Evolutionary conservation across 345 rosid species (phyloP), one percentile per base, ranked within the genome.

Genomic region (Gossypium sturtianum): DNA sequence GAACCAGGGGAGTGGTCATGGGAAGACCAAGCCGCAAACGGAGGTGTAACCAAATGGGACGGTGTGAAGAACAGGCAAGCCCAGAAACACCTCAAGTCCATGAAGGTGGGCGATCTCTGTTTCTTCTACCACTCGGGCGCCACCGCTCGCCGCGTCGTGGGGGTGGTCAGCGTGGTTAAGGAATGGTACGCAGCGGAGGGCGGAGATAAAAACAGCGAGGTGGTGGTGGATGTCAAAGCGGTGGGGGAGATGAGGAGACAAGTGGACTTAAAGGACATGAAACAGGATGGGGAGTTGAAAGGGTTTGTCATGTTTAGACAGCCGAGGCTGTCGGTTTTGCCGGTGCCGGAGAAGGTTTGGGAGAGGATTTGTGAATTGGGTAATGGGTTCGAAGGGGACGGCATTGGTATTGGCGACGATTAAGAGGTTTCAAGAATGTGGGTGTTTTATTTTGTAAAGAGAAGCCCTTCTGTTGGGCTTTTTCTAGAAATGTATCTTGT

Each of bases 1-100:
- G 99, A 95, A 81, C 93, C 98, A 20, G 85, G 91, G 17, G 97
- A 93, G 77, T 95, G 99, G 97, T 92, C 99, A 51, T 95, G 98
- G 98, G 93, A 91, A 17, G 98, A 95, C 79, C 99, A 95, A 75
- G 87, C 82, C 16, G 78, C 90, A 12, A 90, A 91, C 80, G 87
- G 83, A 10, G 93, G 97, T 5, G 23, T 89, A 20, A 78, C 90
- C 80, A 73, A 91, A 34, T 95, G 97, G 99, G 98, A 95, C 78
- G 98, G 97, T 0, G 99, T 95, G 25, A 93, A 77, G 80, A 95
- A 91, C 94, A 90, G 81, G 78, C 96, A 93, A 85, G 99, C 99
- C 27, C 97, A 85, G 80, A 95, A 93, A 29, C 72, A 90, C 79
- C 88, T 95, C 73, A 90, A 86, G 72, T 77, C 99, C 72, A 95